Conservation (phyloP, 1,284 basidiomycete species). For the Heterobasidion parviporum region DNA sequence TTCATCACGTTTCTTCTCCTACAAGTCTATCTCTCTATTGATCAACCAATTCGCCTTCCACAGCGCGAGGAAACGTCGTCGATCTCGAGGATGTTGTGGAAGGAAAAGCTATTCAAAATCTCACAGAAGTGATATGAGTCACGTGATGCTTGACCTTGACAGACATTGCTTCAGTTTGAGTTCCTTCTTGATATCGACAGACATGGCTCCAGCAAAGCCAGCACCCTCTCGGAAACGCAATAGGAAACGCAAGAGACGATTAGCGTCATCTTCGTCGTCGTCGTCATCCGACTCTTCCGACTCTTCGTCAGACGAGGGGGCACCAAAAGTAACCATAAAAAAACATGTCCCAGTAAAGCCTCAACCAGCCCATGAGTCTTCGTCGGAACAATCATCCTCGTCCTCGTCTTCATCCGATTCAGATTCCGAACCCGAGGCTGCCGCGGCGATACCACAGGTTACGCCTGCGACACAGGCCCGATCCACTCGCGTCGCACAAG, state of each 20-base stretch:
- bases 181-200: no score
- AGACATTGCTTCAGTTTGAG: no score
- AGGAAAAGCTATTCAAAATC: no score
- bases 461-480: slow-evolving; percentile 1
- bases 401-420: slow-evolving; percentile 18
- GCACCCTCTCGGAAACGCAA: slow-evolving; percentile 22
- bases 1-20: slow-evolving; percentile 27
- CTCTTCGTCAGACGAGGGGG: slow-evolving; percentile 15
- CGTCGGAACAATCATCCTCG: slow-evolving; percentile 11
- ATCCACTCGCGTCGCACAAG: slow-evolving; percentile 4
- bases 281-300: slow-evolving; percentile 24
- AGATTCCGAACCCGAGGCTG: slow-evolving; percentile 16
- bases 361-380: slow-evolving; percentile 4
- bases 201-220: slow-evolving; percentile 9
- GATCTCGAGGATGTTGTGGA: no score
- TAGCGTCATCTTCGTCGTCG: slow-evolving; percentile 28
- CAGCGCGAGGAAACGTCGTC: no score
- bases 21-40: no score
- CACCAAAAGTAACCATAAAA: slow-evolving; percentile 12
- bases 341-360: slow-evolving; percentile 5
- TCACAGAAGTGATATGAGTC: no score
- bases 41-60: no score
- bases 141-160: no score
- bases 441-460: slow-evolving; percentile 9
- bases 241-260: slow-evolving; percentile 31